These are phyloP conservation scores for Globisporangium yorkense DNA, from an alignment of 352 stramenopile species.

Conservation along the genomic window DNA sequence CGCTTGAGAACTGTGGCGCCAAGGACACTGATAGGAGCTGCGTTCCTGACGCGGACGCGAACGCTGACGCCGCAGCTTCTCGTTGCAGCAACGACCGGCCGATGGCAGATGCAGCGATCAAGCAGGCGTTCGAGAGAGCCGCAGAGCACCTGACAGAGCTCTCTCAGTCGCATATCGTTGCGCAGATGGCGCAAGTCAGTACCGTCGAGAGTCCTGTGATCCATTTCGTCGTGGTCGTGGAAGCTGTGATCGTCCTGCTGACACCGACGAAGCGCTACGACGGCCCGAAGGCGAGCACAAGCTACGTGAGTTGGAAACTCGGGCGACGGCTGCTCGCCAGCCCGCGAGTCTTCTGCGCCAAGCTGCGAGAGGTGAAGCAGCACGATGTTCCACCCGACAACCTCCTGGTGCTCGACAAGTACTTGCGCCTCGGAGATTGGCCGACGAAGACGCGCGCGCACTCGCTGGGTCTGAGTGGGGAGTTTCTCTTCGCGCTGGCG, in stretches of 20 bases:
- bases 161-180: constrained; percentile 1
- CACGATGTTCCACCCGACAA: constrained; percentile 46
- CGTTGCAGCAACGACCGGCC: neutral
- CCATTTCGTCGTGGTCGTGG: constrained; percentile 65
- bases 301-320: constrained; percentile 66
- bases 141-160: constrained; percentile 25
- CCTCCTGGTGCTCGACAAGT: constrained; percentile 42
- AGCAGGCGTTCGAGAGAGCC: constrained; percentile 37
- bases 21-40: neutral
- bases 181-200: constrained; percentile 30
- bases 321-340: constrained; percentile 44
- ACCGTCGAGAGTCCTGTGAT: constrained; percentile 3
- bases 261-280: constrained; percentile 66
- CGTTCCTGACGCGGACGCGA: constrained; percentile 2
- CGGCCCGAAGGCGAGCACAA: constrained; percentile 34
- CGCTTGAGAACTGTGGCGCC: constrained; percentile 38
- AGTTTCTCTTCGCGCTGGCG: constrained; percentile 40
- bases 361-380: constrained; percentile 37
- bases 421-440: constrained; percentile 50
- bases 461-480: constrained; percentile 17
- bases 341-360: constrained; percentile 37
- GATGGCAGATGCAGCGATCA: constrained; percentile 45
- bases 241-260: constrained; percentile 72
- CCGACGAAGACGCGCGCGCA: constrained; percentile 25
- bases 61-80: neutral